phyloP scores from a whole-genome alignment of 805 yeast genomes.

The Zygosaccharomyces gambellarensis region DNA sequence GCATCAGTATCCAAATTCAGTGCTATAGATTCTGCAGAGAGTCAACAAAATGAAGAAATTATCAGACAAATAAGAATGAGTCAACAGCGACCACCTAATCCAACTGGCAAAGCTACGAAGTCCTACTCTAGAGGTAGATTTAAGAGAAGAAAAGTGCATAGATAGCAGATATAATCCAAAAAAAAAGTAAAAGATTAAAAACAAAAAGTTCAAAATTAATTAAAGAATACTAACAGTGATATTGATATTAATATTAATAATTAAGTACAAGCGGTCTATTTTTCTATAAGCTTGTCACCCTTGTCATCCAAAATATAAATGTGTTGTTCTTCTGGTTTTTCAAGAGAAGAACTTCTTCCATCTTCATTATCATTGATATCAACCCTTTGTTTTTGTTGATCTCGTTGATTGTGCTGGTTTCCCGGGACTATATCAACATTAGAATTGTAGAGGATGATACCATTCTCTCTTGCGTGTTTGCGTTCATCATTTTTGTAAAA shows the following conservation, averaged over 20 bases:
- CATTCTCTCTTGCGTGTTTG: slow-evolving; percentile 35
- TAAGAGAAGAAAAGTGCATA: background rate
- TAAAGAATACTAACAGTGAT: too few relatives aligned
- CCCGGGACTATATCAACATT: slow-evolving; percentile 11
- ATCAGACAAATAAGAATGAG: slow-evolving; percentile 20
- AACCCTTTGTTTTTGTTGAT: too few relatives aligned
- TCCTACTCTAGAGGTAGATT: background rate
- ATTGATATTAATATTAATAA: too few relatives aligned
- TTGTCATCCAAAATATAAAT: background rate
- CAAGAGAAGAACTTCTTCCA: background rate
- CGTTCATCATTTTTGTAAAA: slow-evolving; percentile 40
- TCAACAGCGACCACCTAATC: slow-evolving; percentile 4
- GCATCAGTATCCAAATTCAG: slow-evolving; percentile 19
- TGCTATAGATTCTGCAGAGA: slow-evolving; percentile 12
- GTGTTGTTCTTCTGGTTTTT: background rate
- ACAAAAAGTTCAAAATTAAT: too few relatives aligned
- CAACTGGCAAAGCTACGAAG: background rate
- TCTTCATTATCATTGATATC: background rate
- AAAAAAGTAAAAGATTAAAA: background rate
- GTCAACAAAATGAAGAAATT: slow-evolving; percentile 18
- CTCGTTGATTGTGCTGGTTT: too few relatives aligned
- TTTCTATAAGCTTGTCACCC: background rate
- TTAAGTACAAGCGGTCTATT: background rate
- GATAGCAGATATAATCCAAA: background rate
- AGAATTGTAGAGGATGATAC: slow-evolving; percentile 34